Conservation (phyloP, 306 rosid genomes). For the Neltuma alba region DNA sequence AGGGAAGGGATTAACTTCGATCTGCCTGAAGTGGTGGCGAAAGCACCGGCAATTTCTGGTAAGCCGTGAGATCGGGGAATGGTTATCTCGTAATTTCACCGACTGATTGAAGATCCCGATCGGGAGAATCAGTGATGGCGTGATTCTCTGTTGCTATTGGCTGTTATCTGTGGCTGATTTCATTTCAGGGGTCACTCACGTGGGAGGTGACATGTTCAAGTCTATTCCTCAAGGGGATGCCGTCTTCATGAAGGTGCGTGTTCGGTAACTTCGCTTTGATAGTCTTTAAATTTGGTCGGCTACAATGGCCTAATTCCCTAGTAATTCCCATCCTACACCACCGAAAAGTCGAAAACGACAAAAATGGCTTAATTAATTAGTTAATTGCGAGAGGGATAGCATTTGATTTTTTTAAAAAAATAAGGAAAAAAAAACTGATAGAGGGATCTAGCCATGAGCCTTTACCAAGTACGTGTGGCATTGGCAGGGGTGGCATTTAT, state of each 20-base stretch:
- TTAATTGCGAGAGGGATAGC: too few species aligned
- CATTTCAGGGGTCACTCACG: conserved; percentile 65
- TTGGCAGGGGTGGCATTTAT: too few species aligned
- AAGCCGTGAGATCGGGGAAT: neutral
- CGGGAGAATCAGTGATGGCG: neutral
- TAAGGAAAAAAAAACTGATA: too few species aligned
- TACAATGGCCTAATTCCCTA: too few species aligned
- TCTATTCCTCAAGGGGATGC: conserved; percentile 70
- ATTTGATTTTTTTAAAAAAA: too few species aligned
- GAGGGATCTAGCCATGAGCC: too few species aligned
- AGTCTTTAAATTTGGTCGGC: too few species aligned
- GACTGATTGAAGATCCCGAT: neutral
- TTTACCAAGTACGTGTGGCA: too few species aligned
- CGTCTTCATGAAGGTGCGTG: conserved; percentile 80
- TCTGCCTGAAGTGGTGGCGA: conserved; percentile 80
- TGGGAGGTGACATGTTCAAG: conserved; percentile 90
- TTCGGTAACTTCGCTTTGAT: neutral
- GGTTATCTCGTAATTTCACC: neutral
- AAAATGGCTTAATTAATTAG: neutral
- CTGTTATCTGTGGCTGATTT: neutral
- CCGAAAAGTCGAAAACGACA: too few species aligned
- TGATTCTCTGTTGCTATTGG: neutral
- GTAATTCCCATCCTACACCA: too few species aligned
- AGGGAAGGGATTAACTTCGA: conserved; percentile 78
- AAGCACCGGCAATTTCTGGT: conserved; percentile 61